Evolutionary conservation across 1,284 basidiomycete genomes (phyloP), one percentile per base, ranked within the genome.

Genomic region (Microbotryum silenes-acaulis): DNA sequence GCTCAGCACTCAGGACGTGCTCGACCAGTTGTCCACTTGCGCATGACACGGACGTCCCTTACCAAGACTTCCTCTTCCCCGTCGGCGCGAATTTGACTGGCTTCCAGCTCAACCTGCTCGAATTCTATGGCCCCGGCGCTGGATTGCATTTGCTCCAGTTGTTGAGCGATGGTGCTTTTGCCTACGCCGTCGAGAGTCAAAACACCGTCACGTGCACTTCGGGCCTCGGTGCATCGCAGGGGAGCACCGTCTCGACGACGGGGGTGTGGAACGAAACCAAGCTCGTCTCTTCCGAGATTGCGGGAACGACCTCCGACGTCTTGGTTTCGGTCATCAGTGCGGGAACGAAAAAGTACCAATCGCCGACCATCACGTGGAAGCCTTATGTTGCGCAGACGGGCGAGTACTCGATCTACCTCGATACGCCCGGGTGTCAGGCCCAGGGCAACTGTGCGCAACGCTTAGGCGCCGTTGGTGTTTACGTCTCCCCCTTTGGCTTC

Each of bases 101-200:
- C 59, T 82, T 91, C 67, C 85, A 91, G 74, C 80, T 98, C 72
- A 86, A 84, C 59, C 78, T 97, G 25, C 84, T 85, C 9, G 77
- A 80, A 51, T 93, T 87, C 82, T 82, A 80, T 55, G 94, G 93
- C 29, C 77, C 79, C 12, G 83, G 85, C 6, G 82, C 90, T 3
- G 96, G 91, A 60, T 77, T 98, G 54, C 89, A 94, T 74, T 79
- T 96, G 57, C 75, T 97, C 47, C 89, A 97, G 74, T 79, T 97
- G 9, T 83, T 98, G 14, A 93, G 91, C 0, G 86, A 88, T 10
- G 94, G 94, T 65, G 65, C 74, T 63, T 74, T 66, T 72, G 89
- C 85, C 3, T 89, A 88, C 3, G 81, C 88, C 1, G 77, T 86
- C 57, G 74, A 76, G 54, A 70, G 72, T 21, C 77, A 83, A 59